phyloP scores from a whole-genome alignment of 768 basidiomycete genomes.

The Xerocomus brunneocitrinus region DNA sequence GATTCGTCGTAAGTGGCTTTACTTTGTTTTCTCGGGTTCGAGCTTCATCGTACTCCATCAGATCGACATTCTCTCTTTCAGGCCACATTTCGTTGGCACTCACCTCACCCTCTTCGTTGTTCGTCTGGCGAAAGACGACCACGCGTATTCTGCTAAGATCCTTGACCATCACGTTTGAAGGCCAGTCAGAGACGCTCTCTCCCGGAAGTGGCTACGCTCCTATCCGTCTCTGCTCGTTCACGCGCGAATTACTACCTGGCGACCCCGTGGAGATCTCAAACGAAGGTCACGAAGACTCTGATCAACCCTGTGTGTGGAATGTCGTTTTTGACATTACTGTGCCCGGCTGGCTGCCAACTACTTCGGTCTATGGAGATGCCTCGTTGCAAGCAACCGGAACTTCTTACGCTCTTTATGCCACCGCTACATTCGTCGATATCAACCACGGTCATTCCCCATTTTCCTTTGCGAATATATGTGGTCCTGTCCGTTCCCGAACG shows the following conservation, averaged over 20 bases:
- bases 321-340: conserved; percentile 75
- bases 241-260: conserved; percentile 50
- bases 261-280: conserved; percentile 58
- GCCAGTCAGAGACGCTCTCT: conserved; percentile 73
- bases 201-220: conserved; percentile 62
- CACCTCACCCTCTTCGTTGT: conserved; percentile 51
- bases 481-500: conserved; percentile 47
- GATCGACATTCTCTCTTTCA: conserved; percentile 83
- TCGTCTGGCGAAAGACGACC: conserved; percentile 45
- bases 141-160: conserved; percentile 60
- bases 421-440: conserved; percentile 51
- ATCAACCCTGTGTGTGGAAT: conserved; percentile 60
- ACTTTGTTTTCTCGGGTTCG: conserved; percentile 1
- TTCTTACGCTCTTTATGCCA: conserved; percentile 63
- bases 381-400: conserved; percentile 47
- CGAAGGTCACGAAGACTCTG: conserved; percentile 56
- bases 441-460: conserved; percentile 42
- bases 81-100: conserved; percentile 72
- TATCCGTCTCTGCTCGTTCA: conserved; percentile 61
- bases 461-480: conserved; percentile 51
- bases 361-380: conserved; percentile 44
- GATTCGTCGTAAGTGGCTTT: conserved; percentile 52
- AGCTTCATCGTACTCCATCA: conserved; percentile 29
- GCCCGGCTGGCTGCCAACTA: conserved; percentile 87
- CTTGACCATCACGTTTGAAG: conserved; percentile 75